These are phyloP conservation scores for Alternaria gaisen DNA, from an alignment of 2,329 filamentous ascomycete genomes.

Conservation along the genomic window DNA sequence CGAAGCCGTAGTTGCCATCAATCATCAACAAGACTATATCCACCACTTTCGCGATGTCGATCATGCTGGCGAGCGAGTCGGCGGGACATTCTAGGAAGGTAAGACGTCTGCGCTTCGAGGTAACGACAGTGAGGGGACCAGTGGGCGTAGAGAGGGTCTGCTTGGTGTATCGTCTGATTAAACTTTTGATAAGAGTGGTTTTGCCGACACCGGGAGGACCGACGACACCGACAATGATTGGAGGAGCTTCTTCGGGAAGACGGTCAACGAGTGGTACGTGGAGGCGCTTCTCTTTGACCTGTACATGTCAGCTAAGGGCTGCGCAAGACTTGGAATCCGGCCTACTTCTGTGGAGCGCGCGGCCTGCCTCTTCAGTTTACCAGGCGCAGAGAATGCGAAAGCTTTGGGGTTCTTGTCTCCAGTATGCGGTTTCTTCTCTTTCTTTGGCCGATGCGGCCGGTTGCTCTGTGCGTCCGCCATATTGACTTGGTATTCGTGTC, in stretches of 20 bases:
- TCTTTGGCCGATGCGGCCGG: conserved; percentile 83
- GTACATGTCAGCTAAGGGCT: conserved; percentile 19
- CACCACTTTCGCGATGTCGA: conserved; percentile 95
- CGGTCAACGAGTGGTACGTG: conserved; percentile 98
- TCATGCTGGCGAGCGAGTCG: conserved; percentile 92
- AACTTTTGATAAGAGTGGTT: conserved; percentile 92
- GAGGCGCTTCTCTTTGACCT: conserved; percentile 94
- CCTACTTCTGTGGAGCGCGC: conserved; percentile 75
- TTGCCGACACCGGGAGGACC: conserved; percentile 94
- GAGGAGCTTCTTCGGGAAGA: conserved; percentile 92
- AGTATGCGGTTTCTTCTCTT: conserved; percentile 84
- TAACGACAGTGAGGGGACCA: conserved; percentile 94
- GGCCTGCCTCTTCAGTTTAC: conserved; percentile 78
- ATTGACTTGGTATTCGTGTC: background rate
- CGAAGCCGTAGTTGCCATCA: conserved; percentile 97
- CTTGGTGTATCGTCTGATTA: conserved; percentile 94
- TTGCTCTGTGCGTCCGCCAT: conserved; percentile 77
- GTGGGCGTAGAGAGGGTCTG: conserved; percentile 89
- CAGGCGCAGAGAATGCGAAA: conserved; percentile 84
- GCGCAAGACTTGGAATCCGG: fast-evolving
- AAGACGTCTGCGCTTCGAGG: conserved; percentile 91
- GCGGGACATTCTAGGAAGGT: conserved; percentile 98
- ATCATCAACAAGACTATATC: conserved; percentile 98
- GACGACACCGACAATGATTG: conserved; percentile 90
- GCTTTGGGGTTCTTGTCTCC: conserved; percentile 85